phyloP scores from a whole-genome alignment of 2,329 filamentous ascomycete species.

The Fusarium stilboides region DNA sequence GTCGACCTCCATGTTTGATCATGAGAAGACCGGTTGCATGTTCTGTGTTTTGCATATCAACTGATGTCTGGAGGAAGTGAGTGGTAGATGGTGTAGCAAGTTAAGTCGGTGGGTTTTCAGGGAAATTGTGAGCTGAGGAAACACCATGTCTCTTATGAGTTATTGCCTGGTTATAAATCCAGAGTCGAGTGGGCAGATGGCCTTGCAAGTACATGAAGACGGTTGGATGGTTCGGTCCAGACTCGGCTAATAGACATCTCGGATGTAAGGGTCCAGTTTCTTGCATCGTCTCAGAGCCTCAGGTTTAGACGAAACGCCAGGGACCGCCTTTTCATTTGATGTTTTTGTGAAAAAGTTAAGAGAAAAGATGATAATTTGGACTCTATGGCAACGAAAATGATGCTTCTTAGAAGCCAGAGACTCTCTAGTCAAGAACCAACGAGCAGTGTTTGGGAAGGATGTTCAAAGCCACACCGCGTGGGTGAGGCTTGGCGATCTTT shows the following conservation, averaged over 20 bases:
- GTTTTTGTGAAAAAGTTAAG: not conserved
- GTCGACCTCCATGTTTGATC: too few species aligned
- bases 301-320: conserved; percentile 5
- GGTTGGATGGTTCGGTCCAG: conserved; percentile 43
- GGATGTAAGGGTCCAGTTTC: conserved; percentile 42
- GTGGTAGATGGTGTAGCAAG: not conserved
- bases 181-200: conserved; percentile 15
- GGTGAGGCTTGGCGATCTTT: conserved; percentile 33
- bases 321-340: not conserved
- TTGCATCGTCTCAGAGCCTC: conserved; percentile 20
- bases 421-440: not conserved
- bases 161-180: not conserved
- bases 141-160: not conserved
- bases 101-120: not conserved
- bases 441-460: not conserved
- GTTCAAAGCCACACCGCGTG: not conserved
- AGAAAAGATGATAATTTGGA: too few species aligned
- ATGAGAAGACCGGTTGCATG: not conserved
- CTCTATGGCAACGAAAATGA: accelerated
- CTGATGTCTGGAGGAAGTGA: not conserved
- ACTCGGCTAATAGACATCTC: conserved; percentile 47
- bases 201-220: conserved; percentile 29
- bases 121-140: not conserved
- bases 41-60: not conserved
- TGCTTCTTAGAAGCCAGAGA: accelerated